Percentiles rank a stretch among this genome's conserved stretches.
These are phyloP conservation scores for Cryptococcus amylolentus DNA, from an alignment of 1,284 basidiomycete species.

Conservation along the genomic window DNA sequence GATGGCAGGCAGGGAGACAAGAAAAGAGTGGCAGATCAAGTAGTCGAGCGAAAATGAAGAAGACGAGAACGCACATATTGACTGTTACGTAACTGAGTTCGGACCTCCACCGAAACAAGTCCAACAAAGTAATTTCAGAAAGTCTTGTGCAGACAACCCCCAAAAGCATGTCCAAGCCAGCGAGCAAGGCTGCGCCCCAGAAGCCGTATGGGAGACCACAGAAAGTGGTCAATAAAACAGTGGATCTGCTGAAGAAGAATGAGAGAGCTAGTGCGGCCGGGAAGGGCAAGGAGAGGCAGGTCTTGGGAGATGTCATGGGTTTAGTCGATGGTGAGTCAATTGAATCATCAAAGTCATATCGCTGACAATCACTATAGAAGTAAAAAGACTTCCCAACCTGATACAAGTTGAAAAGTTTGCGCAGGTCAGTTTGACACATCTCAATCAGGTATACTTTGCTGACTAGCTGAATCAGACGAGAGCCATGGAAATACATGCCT, in stretches of 20 bases:
- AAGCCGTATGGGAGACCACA: constrained; percentile 5
- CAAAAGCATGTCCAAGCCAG: constrained; percentile 10
- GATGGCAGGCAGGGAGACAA: too few species aligned
- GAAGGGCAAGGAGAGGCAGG: constrained; percentile 32
- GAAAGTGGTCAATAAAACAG: constrained; percentile 35
- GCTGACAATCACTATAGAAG: neutral
- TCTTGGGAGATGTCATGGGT: constrained; percentile 25
- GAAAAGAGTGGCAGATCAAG: too few species aligned
- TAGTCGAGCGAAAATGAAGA: too few species aligned
- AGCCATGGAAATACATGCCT: constrained; percentile 79
- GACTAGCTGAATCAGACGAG: constrained; percentile 58
- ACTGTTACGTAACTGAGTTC: neutral
- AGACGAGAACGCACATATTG: too few species aligned
- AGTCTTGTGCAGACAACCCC: neutral
- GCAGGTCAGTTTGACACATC: constrained; percentile 56
- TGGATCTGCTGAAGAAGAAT: constrained; percentile 29
- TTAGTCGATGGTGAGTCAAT: constrained; percentile 25
- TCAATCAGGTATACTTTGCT: neutral
- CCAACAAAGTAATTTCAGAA: too few species aligned
- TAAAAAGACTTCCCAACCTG: constrained; percentile 62
- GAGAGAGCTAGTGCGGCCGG: constrained; percentile 18
- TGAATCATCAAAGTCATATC: neutral
- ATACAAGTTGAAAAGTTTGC: constrained; percentile 83
- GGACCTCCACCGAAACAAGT: neutral
- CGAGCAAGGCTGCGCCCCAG: constrained; percentile 9